Conservation (phyloP, 2,329 filamentous ascomycete species). For the Calonectria honghensis region DNA sequence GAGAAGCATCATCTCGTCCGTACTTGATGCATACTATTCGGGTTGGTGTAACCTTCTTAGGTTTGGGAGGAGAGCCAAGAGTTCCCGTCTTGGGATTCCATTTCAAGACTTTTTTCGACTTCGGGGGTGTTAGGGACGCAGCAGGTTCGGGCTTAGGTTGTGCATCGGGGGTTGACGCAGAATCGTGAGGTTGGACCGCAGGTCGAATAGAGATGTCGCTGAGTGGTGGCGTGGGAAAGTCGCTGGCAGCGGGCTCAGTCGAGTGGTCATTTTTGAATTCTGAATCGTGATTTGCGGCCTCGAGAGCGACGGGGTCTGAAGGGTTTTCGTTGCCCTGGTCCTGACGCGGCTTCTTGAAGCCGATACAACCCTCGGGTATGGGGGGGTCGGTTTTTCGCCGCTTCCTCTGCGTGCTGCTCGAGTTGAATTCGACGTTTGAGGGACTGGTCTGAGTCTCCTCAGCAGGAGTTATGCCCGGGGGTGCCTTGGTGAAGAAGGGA, state of each 20-base stretch:
- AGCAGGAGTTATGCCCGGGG: conserved; percentile 36
- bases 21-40: conserved; percentile 77
- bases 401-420: conserved; percentile 62
- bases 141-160: conserved; percentile 34
- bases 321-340: conserved; percentile 46
- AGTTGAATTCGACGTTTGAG: conserved; percentile 46
- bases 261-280: conserved; percentile 40
- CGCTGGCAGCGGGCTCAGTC: conserved; percentile 22
- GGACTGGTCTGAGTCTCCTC: conserved; percentile 33
- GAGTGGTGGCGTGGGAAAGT: conserved; percentile 42
- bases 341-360: conserved; percentile 55
- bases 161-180: conserved; percentile 26
- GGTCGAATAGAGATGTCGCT: conserved; percentile 41
- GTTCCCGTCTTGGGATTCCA: conserved; percentile 78
- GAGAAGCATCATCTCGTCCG: conserved; percentile 67
- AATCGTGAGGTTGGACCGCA: conserved; percentile 16
- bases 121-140: conserved; percentile 47
- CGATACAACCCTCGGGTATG: conserved; percentile 46
- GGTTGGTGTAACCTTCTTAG: conserved; percentile 64
- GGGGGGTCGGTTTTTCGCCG: conserved; percentile 63
- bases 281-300: conserved; percentile 28
- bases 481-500: conserved; percentile 70
- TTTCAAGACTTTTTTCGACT: conserved; percentile 71
- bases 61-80: conserved; percentile 76
- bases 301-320: conserved; percentile 36